phyloP scores from a whole-genome alignment of 179 eudicot species.

The Gypsophila paniculata region DNA sequence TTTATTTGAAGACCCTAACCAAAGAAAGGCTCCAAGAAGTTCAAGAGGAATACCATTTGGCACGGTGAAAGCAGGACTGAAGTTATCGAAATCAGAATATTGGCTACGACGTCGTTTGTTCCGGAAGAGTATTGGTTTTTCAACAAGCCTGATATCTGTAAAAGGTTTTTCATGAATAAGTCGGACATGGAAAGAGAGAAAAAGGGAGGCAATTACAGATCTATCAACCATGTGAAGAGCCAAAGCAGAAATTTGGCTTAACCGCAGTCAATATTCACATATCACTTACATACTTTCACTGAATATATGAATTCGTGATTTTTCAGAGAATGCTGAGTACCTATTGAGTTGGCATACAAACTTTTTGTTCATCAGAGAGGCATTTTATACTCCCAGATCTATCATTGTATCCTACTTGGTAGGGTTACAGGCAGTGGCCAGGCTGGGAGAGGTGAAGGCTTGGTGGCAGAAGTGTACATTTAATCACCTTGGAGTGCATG shows the following conservation, averaged over 20 bases:
- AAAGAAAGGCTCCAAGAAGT: neutral
- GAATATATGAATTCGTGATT: neutral
- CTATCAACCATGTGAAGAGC: neutral
- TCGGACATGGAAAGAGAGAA: slow-evolving; percentile 11
- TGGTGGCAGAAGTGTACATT: neutral
- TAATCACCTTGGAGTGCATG: neutral
- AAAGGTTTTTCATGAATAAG: slow-evolving; percentile 21
- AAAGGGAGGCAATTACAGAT: neutral
- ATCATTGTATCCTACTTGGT: neutral
- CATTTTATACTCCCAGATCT: neutral
- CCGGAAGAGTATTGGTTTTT: slow-evolving; percentile 28
- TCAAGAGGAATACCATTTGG: slow-evolving; percentile 34
- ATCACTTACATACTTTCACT: too few species aligned
- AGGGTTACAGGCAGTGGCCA: neutral
- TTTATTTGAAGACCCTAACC: slow-evolving; percentile 12
- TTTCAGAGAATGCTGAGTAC: neutral
- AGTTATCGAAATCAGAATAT: slow-evolving; percentile 24
- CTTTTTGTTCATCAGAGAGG: neutral
- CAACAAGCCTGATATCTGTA: slow-evolving; percentile 30
- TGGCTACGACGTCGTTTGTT: slow-evolving; percentile 35
- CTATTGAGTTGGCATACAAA: neutral
- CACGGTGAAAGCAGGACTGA: slow-evolving; percentile 38
- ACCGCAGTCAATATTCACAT: neutral
- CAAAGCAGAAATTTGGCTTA: neutral
- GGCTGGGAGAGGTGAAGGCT: neutral